Evolutionary conservation across 208 protist genomes (phyloP).

Genomic region (Leishmania major): DNA sequence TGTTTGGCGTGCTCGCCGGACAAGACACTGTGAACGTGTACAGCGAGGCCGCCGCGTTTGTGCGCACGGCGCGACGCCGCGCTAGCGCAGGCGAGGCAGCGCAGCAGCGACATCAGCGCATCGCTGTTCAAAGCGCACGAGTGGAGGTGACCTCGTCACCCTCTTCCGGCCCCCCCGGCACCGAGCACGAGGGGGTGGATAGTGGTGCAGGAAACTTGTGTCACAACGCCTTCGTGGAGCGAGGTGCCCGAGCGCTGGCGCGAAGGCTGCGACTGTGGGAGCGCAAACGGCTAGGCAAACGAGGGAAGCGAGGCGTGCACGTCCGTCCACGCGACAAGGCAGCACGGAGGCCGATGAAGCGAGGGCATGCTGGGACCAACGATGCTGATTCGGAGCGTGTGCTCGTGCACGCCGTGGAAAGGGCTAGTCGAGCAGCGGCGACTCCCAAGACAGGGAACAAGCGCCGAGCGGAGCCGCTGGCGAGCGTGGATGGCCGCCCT

Average conservation of each 20-base stretch:
- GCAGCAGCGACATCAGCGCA: neutral
- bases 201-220: neutral
- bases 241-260: slow-evolving; percentile 16
- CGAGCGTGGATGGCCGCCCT: neutral
- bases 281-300: slow-evolving; percentile 20
- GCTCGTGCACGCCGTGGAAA: slow-evolving; percentile 1
- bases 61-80: slow-evolving; percentile 20
- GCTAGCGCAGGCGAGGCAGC: neutral
- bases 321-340: neutral
- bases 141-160: neutral
- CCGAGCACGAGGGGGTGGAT: neutral
- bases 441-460: neutral
- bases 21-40: slow-evolving; percentile 56
- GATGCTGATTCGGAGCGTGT: neutral
- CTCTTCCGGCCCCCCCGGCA: neutral
- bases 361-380: neutral
- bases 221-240: slow-evolving; percentile 26
- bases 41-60: slow-evolving; percentile 37
- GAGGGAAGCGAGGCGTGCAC: neutral
- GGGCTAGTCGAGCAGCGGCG: neutral
- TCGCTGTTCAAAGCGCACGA: slow-evolving; percentile 18
- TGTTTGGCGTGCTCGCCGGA: slow-evolving; percentile 51
- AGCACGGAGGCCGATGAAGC: neutral
- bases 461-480: neutral
- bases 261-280: slow-evolving; percentile 1